phyloP scores from a whole-genome alignment of 495 filamentous ascomycete genomes.

The Podospora australis region DNA sequence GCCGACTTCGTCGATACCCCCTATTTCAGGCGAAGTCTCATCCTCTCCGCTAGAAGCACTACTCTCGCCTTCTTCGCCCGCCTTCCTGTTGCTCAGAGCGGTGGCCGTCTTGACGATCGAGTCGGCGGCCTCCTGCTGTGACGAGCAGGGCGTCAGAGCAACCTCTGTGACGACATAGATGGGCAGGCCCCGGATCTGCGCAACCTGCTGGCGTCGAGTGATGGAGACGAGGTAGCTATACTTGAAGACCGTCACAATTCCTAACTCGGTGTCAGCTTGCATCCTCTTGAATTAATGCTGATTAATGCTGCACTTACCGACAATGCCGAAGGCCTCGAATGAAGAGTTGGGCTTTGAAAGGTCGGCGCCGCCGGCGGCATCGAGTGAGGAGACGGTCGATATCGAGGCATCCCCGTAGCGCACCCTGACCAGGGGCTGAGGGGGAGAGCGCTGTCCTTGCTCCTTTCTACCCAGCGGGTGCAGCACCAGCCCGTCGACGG shows the following conservation, averaged over 20 bases:
- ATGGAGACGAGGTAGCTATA: conserved; percentile 78
- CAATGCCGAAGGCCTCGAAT: conserved; percentile 77
- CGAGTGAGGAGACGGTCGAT: conserved; percentile 29
- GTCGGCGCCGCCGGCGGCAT: conserved; percentile 20
- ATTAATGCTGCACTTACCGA: conserved; percentile 50
- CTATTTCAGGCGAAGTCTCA: conserved; percentile 26
- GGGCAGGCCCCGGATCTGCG: conserved; percentile 71
- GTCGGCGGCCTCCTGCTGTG: conserved; percentile 61
- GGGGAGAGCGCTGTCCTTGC: conserved; percentile 28
- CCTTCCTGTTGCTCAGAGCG: conserved; percentile 32
- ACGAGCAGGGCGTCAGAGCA: conserved; percentile 77
- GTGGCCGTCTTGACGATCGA: conserved; percentile 61
- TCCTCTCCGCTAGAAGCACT: conserved; percentile 20
- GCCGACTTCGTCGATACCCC: conserved; percentile 21
- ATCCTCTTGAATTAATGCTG: not conserved
- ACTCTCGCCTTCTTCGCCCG: conserved; percentile 29
- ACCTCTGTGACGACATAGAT: conserved; percentile 83
- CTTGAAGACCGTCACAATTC: conserved; percentile 64
- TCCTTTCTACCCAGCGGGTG: conserved; percentile 52
- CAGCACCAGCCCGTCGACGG: conserved; percentile 79
- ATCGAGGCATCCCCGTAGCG: conserved; percentile 64
- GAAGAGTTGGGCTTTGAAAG: conserved; percentile 30
- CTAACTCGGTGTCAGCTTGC: too few relatives aligned
- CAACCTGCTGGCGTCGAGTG: conserved; percentile 77
- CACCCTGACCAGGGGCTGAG: conserved; percentile 53